phyloP scores from a whole-genome alignment of 495 filamentous ascomycete genomes.

The Peziza echinospora region DNA sequence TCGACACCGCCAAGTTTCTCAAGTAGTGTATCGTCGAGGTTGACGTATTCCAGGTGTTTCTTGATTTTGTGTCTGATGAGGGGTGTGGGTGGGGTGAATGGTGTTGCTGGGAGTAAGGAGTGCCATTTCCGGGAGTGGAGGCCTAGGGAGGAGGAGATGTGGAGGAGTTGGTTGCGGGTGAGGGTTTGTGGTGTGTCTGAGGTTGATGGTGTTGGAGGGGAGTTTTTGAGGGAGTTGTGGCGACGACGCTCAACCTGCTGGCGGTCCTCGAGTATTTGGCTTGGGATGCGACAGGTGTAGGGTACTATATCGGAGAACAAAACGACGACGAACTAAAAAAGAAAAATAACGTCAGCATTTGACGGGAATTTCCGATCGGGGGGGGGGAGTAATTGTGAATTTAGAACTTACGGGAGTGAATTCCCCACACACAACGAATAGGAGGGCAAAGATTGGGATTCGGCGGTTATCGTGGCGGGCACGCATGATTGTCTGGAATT shows the following conservation, averaged over 20 bases:
- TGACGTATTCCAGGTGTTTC: conserved; percentile 14
- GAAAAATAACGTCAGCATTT: conserved; percentile 73
- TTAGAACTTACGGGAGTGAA: conserved; percentile 39
- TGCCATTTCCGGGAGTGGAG: background rate
- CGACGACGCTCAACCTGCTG: conserved; percentile 28
- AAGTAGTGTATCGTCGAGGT: conserved; percentile 88
- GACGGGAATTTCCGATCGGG: conserved; percentile 88
- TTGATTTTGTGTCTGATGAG: background rate
- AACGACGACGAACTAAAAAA: background rate
- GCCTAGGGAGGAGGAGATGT: background rate
- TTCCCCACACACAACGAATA: conserved; percentile 61
- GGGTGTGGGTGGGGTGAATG: background rate
- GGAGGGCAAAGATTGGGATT: conserved; percentile 51
- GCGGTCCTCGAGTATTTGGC: conserved; percentile 40
- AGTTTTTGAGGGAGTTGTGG: background rate
- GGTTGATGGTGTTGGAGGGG: background rate
- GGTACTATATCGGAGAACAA: background rate
- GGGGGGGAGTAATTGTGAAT: too few relatives aligned
- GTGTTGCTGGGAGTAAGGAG: background rate
- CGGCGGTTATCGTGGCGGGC: conserved; percentile 43
- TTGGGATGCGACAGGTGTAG: conserved; percentile 53
- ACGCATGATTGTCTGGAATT: conserved; percentile 39
- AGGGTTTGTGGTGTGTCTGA: too few relatives aligned
- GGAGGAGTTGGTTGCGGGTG: background rate
- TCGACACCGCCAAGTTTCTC: conserved; percentile 29